A percentile compares a stretch with the other conserved stretches of the same genome.
Conservation (phyloP, 495 filamentous ascomycete species). For the Penicillium robsamsonii region DNA sequence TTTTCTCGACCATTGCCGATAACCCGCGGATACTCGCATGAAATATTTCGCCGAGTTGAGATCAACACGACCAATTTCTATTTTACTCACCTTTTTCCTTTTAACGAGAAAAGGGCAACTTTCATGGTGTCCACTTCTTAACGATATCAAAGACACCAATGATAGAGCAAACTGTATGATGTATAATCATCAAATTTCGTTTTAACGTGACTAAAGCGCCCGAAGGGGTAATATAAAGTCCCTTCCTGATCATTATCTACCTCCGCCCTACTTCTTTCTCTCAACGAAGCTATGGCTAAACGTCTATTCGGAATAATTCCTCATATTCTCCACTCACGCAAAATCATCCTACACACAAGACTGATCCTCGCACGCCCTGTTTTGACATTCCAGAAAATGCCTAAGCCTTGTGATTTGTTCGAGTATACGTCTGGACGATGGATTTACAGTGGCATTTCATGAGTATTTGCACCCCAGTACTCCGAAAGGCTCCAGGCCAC, state of each 20-base stretch:
- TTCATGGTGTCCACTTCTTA: background rate
- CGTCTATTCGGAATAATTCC: background rate
- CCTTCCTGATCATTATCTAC: too few species aligned
- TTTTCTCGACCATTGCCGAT: background rate
- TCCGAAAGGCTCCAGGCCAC: too few species aligned
- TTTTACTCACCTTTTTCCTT: slow-evolving; percentile 1
- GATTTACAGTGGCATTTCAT: too few species aligned
- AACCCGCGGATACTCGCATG: background rate
- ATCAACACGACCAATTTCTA: background rate
- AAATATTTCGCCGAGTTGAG: background rate
- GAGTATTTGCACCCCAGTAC: too few species aligned
- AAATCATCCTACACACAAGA: background rate
- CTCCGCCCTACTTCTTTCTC: background rate
- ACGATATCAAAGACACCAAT: background rate
- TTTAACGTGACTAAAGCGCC: too few species aligned
- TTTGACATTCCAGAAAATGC: background rate
- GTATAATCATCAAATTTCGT: background rate
- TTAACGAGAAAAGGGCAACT: background rate
- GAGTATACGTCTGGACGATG: slow-evolving; percentile 16
- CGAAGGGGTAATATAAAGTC: too few species aligned
- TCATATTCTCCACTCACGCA: background rate
- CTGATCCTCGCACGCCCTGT: background rate
- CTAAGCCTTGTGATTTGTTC: slow-evolving; percentile 11
- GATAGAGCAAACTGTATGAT: background rate
- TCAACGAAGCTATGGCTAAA: background rate